A percentile compares a stretch with the other conserved stretches of the same genome.
phyloP scores from a whole-genome alignment of 257 asterid genomes.

The Plectranthus barbatus region DNA sequence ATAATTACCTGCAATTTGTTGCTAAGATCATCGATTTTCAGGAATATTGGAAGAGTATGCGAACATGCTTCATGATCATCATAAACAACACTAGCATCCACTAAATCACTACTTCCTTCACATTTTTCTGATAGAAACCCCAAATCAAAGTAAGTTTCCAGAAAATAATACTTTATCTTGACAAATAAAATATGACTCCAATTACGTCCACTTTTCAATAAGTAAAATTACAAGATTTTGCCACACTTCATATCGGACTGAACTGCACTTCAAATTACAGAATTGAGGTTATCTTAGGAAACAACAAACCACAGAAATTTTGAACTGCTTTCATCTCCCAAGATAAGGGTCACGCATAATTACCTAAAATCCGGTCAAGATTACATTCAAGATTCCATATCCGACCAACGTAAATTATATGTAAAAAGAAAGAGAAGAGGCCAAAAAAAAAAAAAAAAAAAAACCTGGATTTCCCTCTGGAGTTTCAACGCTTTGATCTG shows the following conservation, averaged over 20 bases:
- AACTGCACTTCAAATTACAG: neutral
- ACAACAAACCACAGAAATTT: neutral
- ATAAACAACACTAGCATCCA: constrained; percentile 29
- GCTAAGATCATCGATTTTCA: constrained; percentile 48
- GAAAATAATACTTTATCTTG: neutral
- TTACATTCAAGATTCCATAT: neutral
- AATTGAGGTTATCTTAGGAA: neutral
- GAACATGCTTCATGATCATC: constrained; percentile 31
- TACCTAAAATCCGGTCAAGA: neutral
- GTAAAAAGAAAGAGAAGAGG: neutral
- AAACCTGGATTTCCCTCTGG: constrained; percentile 21
- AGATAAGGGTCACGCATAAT: neutral
- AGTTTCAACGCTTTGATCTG: constrained; percentile 25
- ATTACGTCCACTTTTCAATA: neutral
- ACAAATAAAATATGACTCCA: too few species aligned
- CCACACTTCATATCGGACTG: neutral
- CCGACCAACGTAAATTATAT: neutral
- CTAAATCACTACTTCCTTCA: constrained; percentile 28
- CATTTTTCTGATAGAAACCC: constrained; percentile 29
- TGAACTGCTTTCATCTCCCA: neutral
- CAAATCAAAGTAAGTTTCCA: constrained; percentile 2
- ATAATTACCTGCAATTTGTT: constrained; percentile 53
- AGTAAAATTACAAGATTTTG: neutral
- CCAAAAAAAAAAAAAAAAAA: neutral
- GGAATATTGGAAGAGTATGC: constrained; percentile 45